phyloP scores from a whole-genome alignment of 2,329 filamentous ascomycete genomes.

The Botrytis squamosa region DNA sequence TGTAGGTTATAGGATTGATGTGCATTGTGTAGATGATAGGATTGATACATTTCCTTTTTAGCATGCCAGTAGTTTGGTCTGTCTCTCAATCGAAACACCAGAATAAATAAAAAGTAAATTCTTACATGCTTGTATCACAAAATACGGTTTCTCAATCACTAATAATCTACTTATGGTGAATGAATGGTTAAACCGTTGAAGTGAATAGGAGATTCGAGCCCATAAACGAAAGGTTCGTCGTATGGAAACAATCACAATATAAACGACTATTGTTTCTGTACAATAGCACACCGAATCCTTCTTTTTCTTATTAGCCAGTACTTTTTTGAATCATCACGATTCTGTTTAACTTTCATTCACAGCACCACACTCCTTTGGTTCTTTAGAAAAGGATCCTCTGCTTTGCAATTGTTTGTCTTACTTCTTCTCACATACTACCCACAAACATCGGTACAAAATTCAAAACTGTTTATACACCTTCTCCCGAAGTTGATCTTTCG shows the following conservation, averaged over 20 bases:
- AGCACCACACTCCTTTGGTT: conserved; percentile 11
- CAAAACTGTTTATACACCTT: not conserved
- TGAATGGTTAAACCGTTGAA: not conserved
- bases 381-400: not conserved
- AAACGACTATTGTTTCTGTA: not conserved
- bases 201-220: conserved; percentile 14
- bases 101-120: conserved; percentile 2
- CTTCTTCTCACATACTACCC: not conserved
- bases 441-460: not conserved
- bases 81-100: conserved; percentile 2
- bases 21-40: not conserved
- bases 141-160: not conserved
- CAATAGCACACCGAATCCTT: not conserved
- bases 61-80: not conserved
- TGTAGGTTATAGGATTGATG: conserved; percentile 1
- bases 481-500: conserved; percentile 8
- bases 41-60: not conserved
- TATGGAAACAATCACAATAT: conserved; percentile 9
- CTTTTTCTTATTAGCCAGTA: not conserved
- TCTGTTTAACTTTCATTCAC: conserved; percentile 1
- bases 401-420: not conserved
- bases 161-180: not conserved
- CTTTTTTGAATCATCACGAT: conserved; percentile 15
- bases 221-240: not conserved
- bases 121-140: not conserved